These are phyloP conservation scores for Termitomyces sp. DNA, from an alignment of 768 basidiomycete species.

Conservation along the genomic window DNA sequence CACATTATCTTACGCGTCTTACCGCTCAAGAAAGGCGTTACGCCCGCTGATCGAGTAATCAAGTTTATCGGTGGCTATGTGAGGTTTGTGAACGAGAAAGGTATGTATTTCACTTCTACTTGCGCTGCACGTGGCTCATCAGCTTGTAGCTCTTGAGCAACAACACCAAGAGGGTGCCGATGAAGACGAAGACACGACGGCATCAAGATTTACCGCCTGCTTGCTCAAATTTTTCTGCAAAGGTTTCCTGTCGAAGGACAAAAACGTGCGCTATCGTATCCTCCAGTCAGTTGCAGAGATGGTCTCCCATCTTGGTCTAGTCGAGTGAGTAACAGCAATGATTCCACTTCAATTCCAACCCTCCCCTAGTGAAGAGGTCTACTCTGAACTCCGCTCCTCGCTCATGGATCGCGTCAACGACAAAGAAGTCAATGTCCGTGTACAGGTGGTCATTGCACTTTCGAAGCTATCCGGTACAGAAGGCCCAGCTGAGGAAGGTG, in stretches of 20 bases:
- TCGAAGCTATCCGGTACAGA: slow-evolving; percentile 73
- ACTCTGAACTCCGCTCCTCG: slow-evolving; percentile 48
- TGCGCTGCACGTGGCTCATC: neutral
- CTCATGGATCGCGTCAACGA: slow-evolving; percentile 73
- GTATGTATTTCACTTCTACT: slow-evolving; percentile 30
- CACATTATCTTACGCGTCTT: slow-evolving; percentile 55
- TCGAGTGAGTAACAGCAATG: slow-evolving; percentile 58
- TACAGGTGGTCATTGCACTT: slow-evolving; percentile 76
- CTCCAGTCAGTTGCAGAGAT: slow-evolving; percentile 74
- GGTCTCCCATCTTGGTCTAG: slow-evolving; percentile 72
- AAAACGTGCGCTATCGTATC: slow-evolving; percentile 75
- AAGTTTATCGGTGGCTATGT: slow-evolving; percentile 82
- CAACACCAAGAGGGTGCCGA: slow-evolving; percentile 33
- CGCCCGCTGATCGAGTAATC: slow-evolving; percentile 67
- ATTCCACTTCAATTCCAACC: neutral
- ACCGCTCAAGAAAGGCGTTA: slow-evolving; percentile 73
- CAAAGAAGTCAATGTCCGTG: slow-evolving; percentile 71
- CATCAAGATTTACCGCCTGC: slow-evolving; percentile 59
- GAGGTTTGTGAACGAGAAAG: slow-evolving; percentile 69
- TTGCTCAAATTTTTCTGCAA: slow-evolving; percentile 64
- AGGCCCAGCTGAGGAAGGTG: slow-evolving; percentile 44
- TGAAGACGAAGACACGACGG: slow-evolving; percentile 51
- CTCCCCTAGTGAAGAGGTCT: slow-evolving; percentile 65
- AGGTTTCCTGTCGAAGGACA: slow-evolving; percentile 85
- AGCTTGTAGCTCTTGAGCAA: slow-evolving; percentile 30